Conservation (phyloP, 345 rosid genomes). For the Abelmoschus esculentus region DNA sequence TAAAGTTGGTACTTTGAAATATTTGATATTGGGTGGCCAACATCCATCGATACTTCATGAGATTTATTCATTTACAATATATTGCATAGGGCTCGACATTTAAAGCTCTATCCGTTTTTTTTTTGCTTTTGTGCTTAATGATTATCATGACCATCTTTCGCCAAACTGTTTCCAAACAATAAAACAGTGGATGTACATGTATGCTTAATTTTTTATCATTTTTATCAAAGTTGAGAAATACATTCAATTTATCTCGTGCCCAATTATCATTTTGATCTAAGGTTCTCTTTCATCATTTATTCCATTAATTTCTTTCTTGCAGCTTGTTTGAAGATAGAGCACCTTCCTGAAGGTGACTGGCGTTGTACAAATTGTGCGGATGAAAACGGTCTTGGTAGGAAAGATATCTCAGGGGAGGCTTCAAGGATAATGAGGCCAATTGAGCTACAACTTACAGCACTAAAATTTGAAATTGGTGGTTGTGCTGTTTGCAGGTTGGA, state of each 20-base stretch:
- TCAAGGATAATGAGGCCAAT: slow-evolving; percentile 33
- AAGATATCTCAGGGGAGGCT: slow-evolving; percentile 28
- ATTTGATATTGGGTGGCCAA: neutral
- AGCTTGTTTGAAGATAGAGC: slow-evolving; percentile 71
- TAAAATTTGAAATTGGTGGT: slow-evolving; percentile 80
- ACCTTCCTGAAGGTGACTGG: slow-evolving; percentile 68
- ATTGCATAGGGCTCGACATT: neutral
- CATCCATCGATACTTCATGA: neutral
- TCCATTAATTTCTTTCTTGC: slow-evolving; percentile 32
- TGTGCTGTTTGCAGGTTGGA: slow-evolving; percentile 90
- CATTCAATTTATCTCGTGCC: no score
- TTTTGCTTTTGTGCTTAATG: neutral
- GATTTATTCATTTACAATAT: neutral
- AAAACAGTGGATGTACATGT: neutral
- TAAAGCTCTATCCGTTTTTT: neutral
- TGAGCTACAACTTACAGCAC: slow-evolving; percentile 52
- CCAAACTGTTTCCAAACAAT: neutral
- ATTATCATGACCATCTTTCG: neutral
- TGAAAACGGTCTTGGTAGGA: slow-evolving; percentile 32
- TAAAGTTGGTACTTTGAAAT: slow-evolving; percentile 2
- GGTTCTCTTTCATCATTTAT: slow-evolving; percentile 4
- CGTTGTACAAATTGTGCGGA: slow-evolving; percentile 67
- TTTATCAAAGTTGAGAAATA: neutral
- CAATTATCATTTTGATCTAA: neutral
- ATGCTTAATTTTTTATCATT: slow-evolving; percentile 1